These are phyloP conservation scores for Xanthoparmelia taractica DNA, from an alignment of 495 filamentous ascomycete species.

Conservation along the genomic window DNA sequence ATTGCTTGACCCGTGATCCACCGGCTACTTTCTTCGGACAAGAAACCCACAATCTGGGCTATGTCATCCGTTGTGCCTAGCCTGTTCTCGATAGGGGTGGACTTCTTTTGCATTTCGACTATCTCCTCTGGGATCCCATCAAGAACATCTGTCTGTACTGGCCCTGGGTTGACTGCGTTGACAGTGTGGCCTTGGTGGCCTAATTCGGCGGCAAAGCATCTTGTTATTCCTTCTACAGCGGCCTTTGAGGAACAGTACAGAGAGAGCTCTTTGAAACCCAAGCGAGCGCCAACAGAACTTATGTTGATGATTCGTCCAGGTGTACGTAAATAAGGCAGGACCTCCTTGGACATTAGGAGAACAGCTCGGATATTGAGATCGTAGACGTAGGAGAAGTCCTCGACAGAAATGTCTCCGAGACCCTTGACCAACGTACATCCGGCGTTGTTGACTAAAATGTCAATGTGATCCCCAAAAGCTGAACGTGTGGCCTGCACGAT, in stretches of 20 bases:
- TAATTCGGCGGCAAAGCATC: conserved; percentile 38
- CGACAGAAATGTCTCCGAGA: conserved; percentile 30
- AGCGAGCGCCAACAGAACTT: conserved; percentile 40
- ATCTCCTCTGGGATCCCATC: conserved; percentile 31
- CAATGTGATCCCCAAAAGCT: conserved; percentile 30
- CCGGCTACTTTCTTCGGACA: conserved; percentile 38
- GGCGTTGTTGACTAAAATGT: conserved; percentile 30
- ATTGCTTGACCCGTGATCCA: conserved; percentile 57
- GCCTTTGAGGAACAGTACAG: conserved; percentile 42
- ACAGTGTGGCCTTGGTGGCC: conserved; percentile 38
- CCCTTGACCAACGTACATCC: conserved; percentile 18
- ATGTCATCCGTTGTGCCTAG: conserved; percentile 53
- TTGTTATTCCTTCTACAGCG: conserved; percentile 40
- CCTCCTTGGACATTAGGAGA: conserved; percentile 37
- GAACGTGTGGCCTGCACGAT: conserved; percentile 13
- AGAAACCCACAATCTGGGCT: conserved; percentile 45
- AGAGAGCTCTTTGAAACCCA: conserved; percentile 32
- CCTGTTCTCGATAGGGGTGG: conserved; percentile 39
- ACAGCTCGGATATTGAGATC: conserved; percentile 38
- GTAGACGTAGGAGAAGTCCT: conserved; percentile 34
- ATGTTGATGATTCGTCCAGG: conserved; percentile 51
- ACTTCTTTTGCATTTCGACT: conserved; percentile 31
- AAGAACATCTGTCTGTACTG: conserved; percentile 36
- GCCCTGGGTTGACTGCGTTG: conserved; percentile 38
- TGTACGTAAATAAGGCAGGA: conserved; percentile 39